phyloP scores from a whole-genome alignment of 139 green algal genomes.

The Chlamydomonas sp. region DNA sequence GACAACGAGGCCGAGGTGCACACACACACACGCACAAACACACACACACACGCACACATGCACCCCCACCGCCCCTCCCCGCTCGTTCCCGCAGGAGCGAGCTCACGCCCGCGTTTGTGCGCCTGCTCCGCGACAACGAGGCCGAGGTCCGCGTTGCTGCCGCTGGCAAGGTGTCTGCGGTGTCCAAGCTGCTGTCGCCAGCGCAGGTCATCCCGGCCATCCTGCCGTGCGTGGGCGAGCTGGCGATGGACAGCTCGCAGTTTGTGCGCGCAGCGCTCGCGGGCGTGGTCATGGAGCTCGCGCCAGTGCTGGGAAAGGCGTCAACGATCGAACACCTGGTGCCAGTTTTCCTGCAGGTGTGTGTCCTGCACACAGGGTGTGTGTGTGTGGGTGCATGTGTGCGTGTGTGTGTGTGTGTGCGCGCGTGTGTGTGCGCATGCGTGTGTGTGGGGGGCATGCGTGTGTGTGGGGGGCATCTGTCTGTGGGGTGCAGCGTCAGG shows the following conservation, averaged over 20 bases:
- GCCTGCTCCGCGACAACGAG: constrained; percentile 60
- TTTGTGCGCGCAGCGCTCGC: constrained; percentile 91
- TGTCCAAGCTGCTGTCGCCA: constrained; percentile 53
- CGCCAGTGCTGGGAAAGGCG: constrained; percentile 72
- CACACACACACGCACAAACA: too few species aligned
- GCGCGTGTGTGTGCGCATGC: too few species aligned
- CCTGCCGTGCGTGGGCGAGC: constrained; percentile 64
- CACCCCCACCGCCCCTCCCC: too few species aligned
- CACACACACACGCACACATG: too few species aligned
- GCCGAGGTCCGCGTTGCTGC: constrained; percentile 77
- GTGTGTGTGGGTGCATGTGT: too few species aligned
- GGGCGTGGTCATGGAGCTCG: constrained; percentile 89
- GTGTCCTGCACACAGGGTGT: too few species aligned
- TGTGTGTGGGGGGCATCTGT: too few species aligned
- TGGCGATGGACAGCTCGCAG: constrained; percentile 74
- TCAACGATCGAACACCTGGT: constrained; percentile 89
- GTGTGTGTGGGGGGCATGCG: too few species aligned
- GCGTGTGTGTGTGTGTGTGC: too few species aligned
- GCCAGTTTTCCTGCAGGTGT: constrained; percentile 90
- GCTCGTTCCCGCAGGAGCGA: too few species aligned
- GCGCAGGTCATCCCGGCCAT: constrained; percentile 37
- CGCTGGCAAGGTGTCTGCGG: constrained; percentile 71
- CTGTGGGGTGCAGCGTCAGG: too few species aligned
- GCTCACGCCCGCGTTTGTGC: constrained; percentile 80
- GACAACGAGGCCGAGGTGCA: constrained; percentile 70